A percentile compares a stretch with the other conserved stretches of the same genome.
Evolutionary conservation across 108 stramenopile genomes (phyloP).

Genomic region (Nitzschia sp.): DNA sequence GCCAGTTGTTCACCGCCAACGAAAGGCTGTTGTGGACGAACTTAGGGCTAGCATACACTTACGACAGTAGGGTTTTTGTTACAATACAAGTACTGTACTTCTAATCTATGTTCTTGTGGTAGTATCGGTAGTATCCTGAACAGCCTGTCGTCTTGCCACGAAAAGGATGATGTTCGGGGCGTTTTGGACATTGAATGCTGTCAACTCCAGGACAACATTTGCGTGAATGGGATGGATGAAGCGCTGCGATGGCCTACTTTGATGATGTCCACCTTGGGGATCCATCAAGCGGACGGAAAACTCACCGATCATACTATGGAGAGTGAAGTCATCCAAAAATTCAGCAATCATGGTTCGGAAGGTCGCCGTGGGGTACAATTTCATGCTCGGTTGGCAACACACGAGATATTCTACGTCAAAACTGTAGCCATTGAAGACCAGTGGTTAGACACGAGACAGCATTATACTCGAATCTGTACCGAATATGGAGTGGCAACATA

Average conservation of each 20-base stretch:
- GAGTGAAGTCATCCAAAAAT: constrained; percentile 3
- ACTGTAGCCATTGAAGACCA: background rate
- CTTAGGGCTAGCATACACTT: constrained; percentile 9
- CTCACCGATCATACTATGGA: constrained; percentile 3
- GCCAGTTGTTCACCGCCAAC: background rate
- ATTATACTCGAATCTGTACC: no score
- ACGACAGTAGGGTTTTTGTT: constrained; percentile 1
- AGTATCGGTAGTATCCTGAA: no score
- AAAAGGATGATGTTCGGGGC: background rate
- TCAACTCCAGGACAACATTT: background rate
- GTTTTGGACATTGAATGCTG: background rate
- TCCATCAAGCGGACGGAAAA: background rate
- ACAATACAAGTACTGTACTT: no score
- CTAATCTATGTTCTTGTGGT: no score
- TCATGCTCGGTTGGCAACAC: constrained; percentile 46
- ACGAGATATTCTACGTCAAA: constrained; percentile 36
- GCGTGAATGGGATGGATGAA: background rate
- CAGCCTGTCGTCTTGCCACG: background rate
- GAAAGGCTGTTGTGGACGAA: constrained; percentile 17
- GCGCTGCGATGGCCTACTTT: background rate
- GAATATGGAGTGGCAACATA: background rate
- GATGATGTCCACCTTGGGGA: background rate
- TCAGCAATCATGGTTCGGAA: constrained; percentile 20
- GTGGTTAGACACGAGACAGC: no score
- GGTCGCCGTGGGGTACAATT: constrained; percentile 31